These are phyloP conservation scores for Astraeus odoratus DNA, from an alignment of 768 basidiomycete genomes.

Conservation along the genomic window DNA sequence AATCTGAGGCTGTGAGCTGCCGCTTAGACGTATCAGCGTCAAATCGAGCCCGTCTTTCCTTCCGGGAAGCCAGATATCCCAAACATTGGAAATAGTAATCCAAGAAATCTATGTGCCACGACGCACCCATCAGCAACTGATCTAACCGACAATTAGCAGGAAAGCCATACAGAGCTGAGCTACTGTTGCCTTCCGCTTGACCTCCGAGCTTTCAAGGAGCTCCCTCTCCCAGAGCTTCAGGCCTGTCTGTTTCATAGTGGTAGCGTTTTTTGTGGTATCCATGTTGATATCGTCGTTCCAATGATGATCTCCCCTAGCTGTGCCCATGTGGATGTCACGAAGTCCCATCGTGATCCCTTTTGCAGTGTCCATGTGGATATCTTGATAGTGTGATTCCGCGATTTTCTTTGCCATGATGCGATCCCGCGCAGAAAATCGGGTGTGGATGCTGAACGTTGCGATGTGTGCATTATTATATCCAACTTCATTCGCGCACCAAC, in stretches of 20 bases:
- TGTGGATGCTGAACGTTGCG: neutral
- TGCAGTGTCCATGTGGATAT: conserved; percentile 78
- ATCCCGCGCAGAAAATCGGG: no score
- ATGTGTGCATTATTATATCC: neutral
- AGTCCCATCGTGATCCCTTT: conserved; percentile 46
- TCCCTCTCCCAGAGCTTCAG: conserved; percentile 81
- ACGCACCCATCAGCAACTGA: conserved; percentile 4
- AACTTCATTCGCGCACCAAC: neutral
- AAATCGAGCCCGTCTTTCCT: conserved; percentile 77
- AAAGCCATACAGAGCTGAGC: conserved; percentile 82
- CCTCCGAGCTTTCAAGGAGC: conserved; percentile 76
- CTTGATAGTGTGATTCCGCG: conserved; percentile 32
- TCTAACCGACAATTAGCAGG: conserved; percentile 6
- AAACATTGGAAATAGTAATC: conserved; percentile 98
- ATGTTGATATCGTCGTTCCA: conserved; percentile 54
- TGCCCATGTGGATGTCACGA: conserved; percentile 56
- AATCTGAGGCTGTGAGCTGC: conserved; percentile 45
- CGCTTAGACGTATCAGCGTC: conserved; percentile 75
- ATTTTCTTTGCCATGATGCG: neutral
- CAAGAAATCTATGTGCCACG: conserved; percentile 64
- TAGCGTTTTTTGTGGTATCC: conserved; percentile 37
- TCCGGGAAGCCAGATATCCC: conserved; percentile 81
- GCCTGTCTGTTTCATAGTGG: conserved; percentile 46
- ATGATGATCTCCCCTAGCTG: conserved; percentile 45
- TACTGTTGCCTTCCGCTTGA: conserved; percentile 92